These are phyloP conservation scores for Chlorella sp. DNA, from an alignment of 139 green algal species.

Conservation along the genomic window DNA sequence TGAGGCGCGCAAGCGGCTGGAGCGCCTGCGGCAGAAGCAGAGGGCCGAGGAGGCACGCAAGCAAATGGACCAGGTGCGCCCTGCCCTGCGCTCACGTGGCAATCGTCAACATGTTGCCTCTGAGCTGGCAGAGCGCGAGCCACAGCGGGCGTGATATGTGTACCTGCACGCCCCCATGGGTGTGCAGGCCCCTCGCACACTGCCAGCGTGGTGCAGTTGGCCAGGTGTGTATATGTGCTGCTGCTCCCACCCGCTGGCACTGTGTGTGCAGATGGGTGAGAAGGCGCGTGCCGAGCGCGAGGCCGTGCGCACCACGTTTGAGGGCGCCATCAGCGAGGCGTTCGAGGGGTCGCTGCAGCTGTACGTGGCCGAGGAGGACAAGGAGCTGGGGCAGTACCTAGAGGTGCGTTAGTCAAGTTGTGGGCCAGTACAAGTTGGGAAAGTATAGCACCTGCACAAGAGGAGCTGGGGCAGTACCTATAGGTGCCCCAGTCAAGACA, in stretches of 20 bases:
- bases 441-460: no score
- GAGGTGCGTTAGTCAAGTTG: conserved; percentile 43
- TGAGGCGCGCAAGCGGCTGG: conserved; percentile 40
- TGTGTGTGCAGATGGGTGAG: conserved; percentile 10
- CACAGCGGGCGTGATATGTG: no score
- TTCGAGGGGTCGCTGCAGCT: conserved; percentile 29
- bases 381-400: conserved; percentile 59
- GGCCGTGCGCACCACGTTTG: conserved; percentile 35
- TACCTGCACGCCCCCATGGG: no score
- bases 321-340: conserved; percentile 44
- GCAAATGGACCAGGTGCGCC: conserved; percentile 1
- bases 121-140: no score
- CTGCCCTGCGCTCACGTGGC: no score
- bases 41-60: conserved; percentile 17
- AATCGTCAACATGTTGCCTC: no score
- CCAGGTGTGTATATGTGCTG: no score
- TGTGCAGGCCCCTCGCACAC: no score
- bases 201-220: no score
- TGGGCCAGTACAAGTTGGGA: no score
- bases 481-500: no score
- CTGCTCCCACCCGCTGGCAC: not conserved
- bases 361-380: conserved; percentile 50
- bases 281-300: conserved; percentile 22
- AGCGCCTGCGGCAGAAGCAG: conserved; percentile 30
- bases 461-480: no score